Percentiles rank a stretch among this genome's conserved stretches.
Conservation (phyloP, 176 grass and related monocot genomes). For the Zoysia japonica region DNA sequence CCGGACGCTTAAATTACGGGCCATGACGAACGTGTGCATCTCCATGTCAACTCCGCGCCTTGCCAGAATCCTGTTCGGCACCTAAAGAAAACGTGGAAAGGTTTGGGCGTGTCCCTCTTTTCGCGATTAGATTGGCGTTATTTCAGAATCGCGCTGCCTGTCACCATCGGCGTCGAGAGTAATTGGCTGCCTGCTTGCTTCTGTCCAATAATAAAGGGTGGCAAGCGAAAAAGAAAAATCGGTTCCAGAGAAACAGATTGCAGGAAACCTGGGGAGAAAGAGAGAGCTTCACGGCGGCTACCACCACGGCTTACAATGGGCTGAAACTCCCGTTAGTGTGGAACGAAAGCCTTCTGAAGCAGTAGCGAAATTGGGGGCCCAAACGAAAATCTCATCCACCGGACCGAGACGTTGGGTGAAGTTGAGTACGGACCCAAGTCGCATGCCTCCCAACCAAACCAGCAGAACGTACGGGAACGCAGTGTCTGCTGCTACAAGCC, state of each 20-base stretch:
- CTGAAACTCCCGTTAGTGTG: too few species aligned
- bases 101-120: neutral
- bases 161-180: neutral
- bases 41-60: conserved; percentile 9
- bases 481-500: too few species aligned
- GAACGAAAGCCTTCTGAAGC: too few species aligned
- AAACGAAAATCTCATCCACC: too few species aligned
- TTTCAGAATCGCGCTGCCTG: neutral
- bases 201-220: neutral
- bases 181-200: neutral
- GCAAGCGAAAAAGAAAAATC: neutral
- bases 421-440: too few species aligned
- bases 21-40: conserved; percentile 2
- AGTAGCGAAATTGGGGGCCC: too few species aligned
- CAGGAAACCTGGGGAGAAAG: conserved; percentile 2
- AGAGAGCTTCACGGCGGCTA: too few species aligned
- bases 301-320: too few species aligned
- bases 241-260: conserved; percentile 19
- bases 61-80: neutral
- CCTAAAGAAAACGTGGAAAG: neutral
- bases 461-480: too few species aligned
- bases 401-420: too few species aligned
- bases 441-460: too few species aligned
- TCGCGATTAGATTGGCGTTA: neutral
- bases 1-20: conserved; percentile 16